Percentiles rank a stretch among this genome's conserved stretches.
Conservation (phyloP, 176 grass and related monocot genomes). For the Hordeum vulgare region MorexV3_pseudomolecules_assembly NC_058522.1:285608621-285609120, state of each 20-base stretch:
- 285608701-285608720: not conserved
- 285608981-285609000: not conserved
- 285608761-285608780: not conserved
- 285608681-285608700: too few relatives aligned
- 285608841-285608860: not conserved
- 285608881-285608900: not conserved
- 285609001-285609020: not conserved
- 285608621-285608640: too few relatives aligned
- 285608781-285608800: not conserved
- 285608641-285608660: too few relatives aligned
- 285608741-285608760: not conserved
- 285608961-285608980: not conserved
- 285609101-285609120: not conserved
- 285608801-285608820: not conserved
- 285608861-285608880: slow-evolving; percentile 1
- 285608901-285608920: not conserved
- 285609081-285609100: not conserved
- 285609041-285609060: not conserved
- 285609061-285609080: not conserved
- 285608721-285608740: too few relatives aligned
- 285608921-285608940: not conserved
- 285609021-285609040: not conserved
- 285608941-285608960: not conserved
- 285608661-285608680: too few relatives aligned
- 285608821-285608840: not conserved